A percentile compares a stretch with the other conserved stretches of the same genome.
These are phyloP conservation scores for Trichoderma erinaceum DNA, from an alignment of 495 filamentous ascomycete species.

Conservation along the genomic window DNA sequence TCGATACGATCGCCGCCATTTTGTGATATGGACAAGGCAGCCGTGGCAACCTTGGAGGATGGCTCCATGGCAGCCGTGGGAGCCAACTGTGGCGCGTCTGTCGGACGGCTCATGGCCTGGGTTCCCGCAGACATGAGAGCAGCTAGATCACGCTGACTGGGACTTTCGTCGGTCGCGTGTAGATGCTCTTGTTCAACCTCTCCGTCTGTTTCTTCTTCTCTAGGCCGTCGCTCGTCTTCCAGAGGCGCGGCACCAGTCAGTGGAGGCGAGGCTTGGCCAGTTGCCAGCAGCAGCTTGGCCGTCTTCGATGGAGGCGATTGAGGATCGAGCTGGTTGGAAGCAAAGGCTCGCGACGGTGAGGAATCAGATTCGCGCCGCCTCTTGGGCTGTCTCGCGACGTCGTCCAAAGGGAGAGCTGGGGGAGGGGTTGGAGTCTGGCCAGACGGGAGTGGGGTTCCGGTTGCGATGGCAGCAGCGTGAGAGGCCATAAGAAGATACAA, in stretches of 20 bases:
- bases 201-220: slow-evolving; percentile 34
- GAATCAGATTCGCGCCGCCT: slow-evolving; percentile 43
- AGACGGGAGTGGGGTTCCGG: slow-evolving; percentile 25
- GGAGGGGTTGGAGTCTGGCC: slow-evolving; percentile 24
- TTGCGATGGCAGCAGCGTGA: slow-evolving; percentile 21
- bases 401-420: slow-evolving; percentile 18
- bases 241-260: slow-evolving; percentile 52
- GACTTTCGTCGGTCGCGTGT: slow-evolving; percentile 45
- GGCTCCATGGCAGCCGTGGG: slow-evolving; percentile 35
- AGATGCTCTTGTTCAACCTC: slow-evolving; percentile 22
- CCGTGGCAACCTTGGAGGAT: slow-evolving; percentile 15
- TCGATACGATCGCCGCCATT: slow-evolving; percentile 27
- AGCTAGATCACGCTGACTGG: slow-evolving; percentile 45
- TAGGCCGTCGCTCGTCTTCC: slow-evolving; percentile 46
- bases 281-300: slow-evolving; percentile 41
- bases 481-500: slow-evolving; percentile 37
- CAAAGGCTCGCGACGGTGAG: slow-evolving; percentile 30
- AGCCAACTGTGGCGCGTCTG: slow-evolving; percentile 36
- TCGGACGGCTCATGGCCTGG: slow-evolving; percentile 46
- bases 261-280: slow-evolving; percentile 41
- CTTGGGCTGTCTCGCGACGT: slow-evolving; percentile 42
- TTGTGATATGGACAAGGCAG: slow-evolving; percentile 22
- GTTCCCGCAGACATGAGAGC: slow-evolving; percentile 48
- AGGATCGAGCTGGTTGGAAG: slow-evolving; percentile 32
- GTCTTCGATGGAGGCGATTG: slow-evolving; percentile 46